Conservation (phyloP, 192 early-diverging fungal species). For the Coemansia sp. region DNA sequence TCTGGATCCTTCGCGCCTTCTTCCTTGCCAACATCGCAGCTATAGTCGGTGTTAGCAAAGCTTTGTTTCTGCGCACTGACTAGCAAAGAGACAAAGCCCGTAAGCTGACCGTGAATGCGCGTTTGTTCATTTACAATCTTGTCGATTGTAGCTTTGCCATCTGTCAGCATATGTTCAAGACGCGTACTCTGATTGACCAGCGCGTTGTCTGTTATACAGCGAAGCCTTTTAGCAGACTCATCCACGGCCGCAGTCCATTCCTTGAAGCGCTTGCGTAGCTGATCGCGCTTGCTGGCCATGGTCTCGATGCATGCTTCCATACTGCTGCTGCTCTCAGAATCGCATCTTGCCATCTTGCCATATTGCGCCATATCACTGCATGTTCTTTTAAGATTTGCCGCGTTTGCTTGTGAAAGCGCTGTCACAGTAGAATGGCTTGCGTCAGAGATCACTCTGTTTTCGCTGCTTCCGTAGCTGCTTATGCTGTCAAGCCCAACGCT, state of each 20-base stretch:
- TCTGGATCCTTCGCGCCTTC: background rate
- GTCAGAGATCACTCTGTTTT: background rate
- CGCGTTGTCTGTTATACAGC: constrained; percentile 39
- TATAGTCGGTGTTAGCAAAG: constrained; percentile 12
- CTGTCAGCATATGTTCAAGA: constrained; percentile 32
- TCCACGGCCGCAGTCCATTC: constrained; percentile 35
- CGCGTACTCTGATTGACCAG: constrained; percentile 48
- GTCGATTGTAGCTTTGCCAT: constrained; percentile 36
- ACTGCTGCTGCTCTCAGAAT: background rate
- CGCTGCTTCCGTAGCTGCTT: constrained; percentile 4
- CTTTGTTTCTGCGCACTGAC: constrained; percentile 42
- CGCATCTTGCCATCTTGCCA: background rate
- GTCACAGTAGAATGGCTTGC: background rate
- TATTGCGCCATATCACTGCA: background rate
- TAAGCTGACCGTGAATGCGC: constrained; percentile 33
- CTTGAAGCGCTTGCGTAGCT: constrained; percentile 48
- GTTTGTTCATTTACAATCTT: constrained; percentile 27
- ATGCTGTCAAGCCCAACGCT: constrained; percentile 12
- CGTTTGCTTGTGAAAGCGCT: background rate
- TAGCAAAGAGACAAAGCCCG: constrained; percentile 43
- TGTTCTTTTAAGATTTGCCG: background rate
- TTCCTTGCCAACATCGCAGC: background rate
- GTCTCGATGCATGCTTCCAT: constrained; percentile 28
- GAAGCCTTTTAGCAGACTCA: constrained; percentile 19
- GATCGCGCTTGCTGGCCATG: constrained; percentile 37